phyloP scores from a whole-genome alignment of 306 rosid species.

The Quercus dentata region DNA sequence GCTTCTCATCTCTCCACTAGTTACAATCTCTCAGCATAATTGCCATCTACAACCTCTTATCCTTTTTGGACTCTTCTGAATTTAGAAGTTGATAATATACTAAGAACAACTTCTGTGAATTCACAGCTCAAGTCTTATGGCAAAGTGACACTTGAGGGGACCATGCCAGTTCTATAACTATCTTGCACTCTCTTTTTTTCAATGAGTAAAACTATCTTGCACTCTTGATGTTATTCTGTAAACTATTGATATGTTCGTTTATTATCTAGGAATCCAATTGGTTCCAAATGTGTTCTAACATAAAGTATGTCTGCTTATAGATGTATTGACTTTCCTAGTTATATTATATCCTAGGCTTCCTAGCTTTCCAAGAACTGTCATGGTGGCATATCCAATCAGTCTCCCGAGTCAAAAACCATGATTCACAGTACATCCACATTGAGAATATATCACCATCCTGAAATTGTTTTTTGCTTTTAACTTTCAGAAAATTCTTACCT shows the following conservation, averaged over 20 bases:
- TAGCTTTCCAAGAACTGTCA: neutral
- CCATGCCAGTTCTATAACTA: no score
- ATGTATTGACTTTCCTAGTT: neutral
- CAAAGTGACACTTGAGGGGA: no score
- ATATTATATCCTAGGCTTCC: neutral
- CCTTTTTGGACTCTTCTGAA: neutral
- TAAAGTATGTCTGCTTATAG: neutral
- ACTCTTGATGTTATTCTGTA: neutral
- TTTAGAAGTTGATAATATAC: neutral
- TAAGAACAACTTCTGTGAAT: neutral
- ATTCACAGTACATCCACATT: neutral
- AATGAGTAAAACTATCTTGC: neutral
- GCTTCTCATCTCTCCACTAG: neutral
- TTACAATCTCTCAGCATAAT: neutral
- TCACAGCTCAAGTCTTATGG: no score
- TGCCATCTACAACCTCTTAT: neutral
- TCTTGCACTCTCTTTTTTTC: no score
- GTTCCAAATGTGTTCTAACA: neutral
- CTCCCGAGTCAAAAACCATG: neutral
- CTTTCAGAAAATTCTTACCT: slow-evolving; percentile 44
- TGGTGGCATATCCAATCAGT: neutral
- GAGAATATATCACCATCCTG: neutral
- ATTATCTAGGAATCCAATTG: neutral
- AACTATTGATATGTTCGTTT: neutral
- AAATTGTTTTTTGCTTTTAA: neutral